These are phyloP conservation scores for Xerocomellus chrysenteron DNA, from an alignment of 768 basidiomycete genomes.

Conservation along the genomic window DNA sequence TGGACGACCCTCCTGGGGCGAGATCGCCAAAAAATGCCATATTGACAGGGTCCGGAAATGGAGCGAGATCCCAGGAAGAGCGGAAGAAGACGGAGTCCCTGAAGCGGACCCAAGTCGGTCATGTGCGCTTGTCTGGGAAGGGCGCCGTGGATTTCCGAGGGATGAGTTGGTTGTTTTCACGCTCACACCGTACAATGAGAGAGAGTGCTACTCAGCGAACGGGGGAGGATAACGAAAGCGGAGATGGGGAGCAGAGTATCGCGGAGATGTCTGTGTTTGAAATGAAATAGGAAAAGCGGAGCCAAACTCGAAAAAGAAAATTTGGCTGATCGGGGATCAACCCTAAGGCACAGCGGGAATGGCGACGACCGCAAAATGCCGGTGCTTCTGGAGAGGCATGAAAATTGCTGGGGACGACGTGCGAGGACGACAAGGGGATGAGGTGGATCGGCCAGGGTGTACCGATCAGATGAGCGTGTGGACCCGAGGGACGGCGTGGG, in stretches of 20 bases:
- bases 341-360: constrained; percentile 32
- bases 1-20: constrained; percentile 6
- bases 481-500: constrained; percentile 3
- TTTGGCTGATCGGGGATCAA: constrained; percentile 65
- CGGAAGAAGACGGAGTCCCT: constrained; percentile 23
- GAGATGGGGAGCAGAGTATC: constrained; percentile 10
- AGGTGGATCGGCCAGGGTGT: background rate
- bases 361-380: constrained; percentile 32
- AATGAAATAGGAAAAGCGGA: constrained; percentile 30
- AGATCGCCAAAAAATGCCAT: constrained; percentile 23
- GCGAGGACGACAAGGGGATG: background rate
- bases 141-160: constrained; percentile 21
- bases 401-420: background rate
- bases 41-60: constrained; percentile 27
- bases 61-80: constrained; percentile 24
- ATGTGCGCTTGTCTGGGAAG: constrained; percentile 2
- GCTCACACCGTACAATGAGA: constrained; percentile 1
- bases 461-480: background rate
- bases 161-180: background rate
- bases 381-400: constrained; percentile 7
- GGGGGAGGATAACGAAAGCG: background rate
- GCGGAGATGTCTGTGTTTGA: constrained; percentile 30
- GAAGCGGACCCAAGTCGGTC: constrained; percentile 19
- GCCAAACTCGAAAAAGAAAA: constrained; percentile 33
- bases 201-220: constrained; percentile 19